Evolutionary conservation across 78 protist species (phyloP).

Genomic region (Dictyostelium intermedium): DNA sequence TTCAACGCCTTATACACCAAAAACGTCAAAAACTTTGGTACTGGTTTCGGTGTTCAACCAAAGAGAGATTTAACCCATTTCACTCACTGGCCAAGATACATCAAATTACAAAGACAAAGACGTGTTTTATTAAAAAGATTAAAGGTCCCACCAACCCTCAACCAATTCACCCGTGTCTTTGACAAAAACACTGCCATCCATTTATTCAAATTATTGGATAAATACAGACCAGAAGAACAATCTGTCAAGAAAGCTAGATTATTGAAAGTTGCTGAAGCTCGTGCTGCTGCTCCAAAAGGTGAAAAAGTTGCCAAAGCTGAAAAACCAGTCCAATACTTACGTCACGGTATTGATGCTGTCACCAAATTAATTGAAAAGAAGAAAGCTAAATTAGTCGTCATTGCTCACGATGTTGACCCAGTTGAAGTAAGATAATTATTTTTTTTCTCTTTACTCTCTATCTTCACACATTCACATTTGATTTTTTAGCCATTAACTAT

Average conservation of each 20-base stretch:
- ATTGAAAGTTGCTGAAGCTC: conserved; percentile 81
- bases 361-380: conserved; percentile 95
- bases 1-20: conserved; percentile 55
- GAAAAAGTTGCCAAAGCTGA: conserved; percentile 36
- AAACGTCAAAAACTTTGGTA: conserved; percentile 67
- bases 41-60: conserved; percentile 88
- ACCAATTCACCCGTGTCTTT: conserved; percentile 96
- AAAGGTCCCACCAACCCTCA: conserved; percentile 97
- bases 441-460: neutral
- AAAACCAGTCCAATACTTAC: conserved; percentile 85
- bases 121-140: conserved; percentile 93
- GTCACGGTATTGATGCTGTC: conserved; percentile 98
- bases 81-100: conserved; percentile 97
- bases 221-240: conserved; percentile 97
- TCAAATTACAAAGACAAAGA: conserved; percentile 97
- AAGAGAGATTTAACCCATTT: conserved; percentile 93
- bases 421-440: conserved; percentile 85
- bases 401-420: conserved; percentile 99
- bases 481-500: neutral
- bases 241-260: conserved; percentile 90
- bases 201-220: conserved; percentile 92
- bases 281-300: conserved; percentile 75
- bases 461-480: neutral
- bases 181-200: conserved; percentile 85
- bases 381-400: conserved; percentile 99